Evolutionary conservation across 1,284 basidiomycete genomes (phyloP).

Genomic region (Cronartium quercuum): DNA sequence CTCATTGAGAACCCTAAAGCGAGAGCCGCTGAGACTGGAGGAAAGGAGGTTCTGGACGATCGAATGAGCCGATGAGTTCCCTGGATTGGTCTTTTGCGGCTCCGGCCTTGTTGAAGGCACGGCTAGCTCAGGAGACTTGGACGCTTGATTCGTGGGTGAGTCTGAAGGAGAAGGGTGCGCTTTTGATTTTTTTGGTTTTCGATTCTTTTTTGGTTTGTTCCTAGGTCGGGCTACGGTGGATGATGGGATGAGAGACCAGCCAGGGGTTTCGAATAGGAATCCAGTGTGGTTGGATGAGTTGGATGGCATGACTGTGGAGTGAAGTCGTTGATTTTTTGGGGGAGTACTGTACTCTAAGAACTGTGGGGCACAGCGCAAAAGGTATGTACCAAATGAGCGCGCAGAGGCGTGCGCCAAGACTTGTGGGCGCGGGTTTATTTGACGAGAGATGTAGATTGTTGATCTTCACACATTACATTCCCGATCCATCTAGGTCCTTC

Average conservation of each 20-base stretch:
- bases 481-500: no score
- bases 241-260: conserved; percentile 10
- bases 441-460: no score
- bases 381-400: no score
- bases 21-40: conserved; percentile 45
- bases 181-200: not conserved
- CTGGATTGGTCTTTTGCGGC: not conserved
- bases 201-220: not conserved
- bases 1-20: conserved; percentile 50
- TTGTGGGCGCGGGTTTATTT: no score
- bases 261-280: conserved; percentile 18
- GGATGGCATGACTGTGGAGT: not conserved
- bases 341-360: no score
- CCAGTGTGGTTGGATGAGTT: not conserved
- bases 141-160: not conserved
- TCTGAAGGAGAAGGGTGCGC: not conserved
- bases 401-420: no score
- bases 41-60: conserved; percentile 37
- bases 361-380: no score
- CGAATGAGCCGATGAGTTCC: not conserved
- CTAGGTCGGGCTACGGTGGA: not conserved
- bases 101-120: not conserved
- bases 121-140: not conserved
- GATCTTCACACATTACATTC: no score
- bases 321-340: no score